Conservation (phyloP, 306 rosid genomes). For the Begonia masoniana region DNA sequence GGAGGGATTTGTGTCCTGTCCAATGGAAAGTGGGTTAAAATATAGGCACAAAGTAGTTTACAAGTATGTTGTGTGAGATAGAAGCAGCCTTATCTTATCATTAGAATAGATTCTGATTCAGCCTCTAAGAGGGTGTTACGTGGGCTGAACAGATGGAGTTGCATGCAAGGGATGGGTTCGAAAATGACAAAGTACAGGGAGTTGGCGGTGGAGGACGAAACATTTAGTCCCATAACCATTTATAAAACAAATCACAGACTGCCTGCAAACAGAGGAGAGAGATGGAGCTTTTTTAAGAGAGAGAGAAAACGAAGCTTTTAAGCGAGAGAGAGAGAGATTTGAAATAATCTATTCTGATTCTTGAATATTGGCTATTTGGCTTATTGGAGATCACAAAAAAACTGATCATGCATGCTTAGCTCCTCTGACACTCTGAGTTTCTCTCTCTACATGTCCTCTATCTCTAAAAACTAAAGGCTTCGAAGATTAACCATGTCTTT, state of each 20-base stretch:
- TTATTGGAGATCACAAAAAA: slow-evolving; percentile 13
- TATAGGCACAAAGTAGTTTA: too few species aligned
- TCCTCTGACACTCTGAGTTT: slow-evolving; percentile 16
- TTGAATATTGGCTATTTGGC: slow-evolving; percentile 14
- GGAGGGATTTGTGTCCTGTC: too few species aligned
- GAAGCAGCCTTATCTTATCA: too few species aligned
- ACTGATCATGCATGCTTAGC: slow-evolving; percentile 17
- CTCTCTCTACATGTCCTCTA: not conserved
- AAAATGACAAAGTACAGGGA: slow-evolving; percentile 16
- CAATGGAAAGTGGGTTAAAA: too few species aligned
- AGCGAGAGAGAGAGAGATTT: slow-evolving; percentile 2
- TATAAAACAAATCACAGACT: slow-evolving; percentile 15
- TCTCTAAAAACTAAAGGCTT: too few species aligned
- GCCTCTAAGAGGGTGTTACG: slow-evolving; percentile 13
- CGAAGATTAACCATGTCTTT: too few species aligned
- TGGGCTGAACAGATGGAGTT: slow-evolving; percentile 1
- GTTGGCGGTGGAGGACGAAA: slow-evolving; percentile 31
- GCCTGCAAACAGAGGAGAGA: slow-evolving; percentile 6
- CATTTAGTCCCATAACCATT: slow-evolving; percentile 34
- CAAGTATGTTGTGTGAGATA: too few species aligned
- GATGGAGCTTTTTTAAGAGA: slow-evolving; percentile 9
- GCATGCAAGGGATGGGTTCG: slow-evolving; percentile 22
- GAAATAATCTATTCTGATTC: slow-evolving; percentile 6
- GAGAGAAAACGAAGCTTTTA: not conserved
- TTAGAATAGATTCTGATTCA: too few species aligned